Percentiles rank a stretch among this genome's conserved stretches.
These are phyloP conservation scores for Chytriomyces sp. DNA, from an alignment of 192 early-diverging fungal species.

Conservation along the genomic window DNA sequence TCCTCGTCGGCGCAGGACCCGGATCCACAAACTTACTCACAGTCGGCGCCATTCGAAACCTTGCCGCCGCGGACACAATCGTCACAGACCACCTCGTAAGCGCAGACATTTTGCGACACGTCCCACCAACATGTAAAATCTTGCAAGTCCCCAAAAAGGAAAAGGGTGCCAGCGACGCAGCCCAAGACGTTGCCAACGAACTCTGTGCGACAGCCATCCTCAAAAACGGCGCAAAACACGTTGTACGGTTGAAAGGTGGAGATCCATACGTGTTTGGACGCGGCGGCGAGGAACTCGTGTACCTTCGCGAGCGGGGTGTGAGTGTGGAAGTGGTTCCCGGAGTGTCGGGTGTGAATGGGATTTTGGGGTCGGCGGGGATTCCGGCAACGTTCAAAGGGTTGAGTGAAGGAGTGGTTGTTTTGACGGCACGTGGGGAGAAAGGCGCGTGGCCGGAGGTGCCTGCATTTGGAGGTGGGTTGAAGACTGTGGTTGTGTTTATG, in stretches of 20 bases:
- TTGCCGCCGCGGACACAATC: constrained; percentile 81
- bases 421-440: constrained; percentile 71
- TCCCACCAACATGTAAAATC: constrained; percentile 62
- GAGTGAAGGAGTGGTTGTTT: constrained; percentile 83
- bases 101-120: constrained; percentile 55
- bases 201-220: constrained; percentile 73
- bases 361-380: constrained; percentile 72
- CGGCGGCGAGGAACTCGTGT: constrained; percentile 85
- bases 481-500: constrained; percentile 87
- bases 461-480: constrained; percentile 53
- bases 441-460: constrained; percentile 80
- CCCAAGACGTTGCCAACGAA: constrained; percentile 77
- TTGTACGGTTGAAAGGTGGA: constrained; percentile 90
- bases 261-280: constrained; percentile 93
- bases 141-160: constrained; percentile 73
- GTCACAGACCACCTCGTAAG: constrained; percentile 69
- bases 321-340: constrained; percentile 74
- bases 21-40: constrained; percentile 84
- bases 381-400: constrained; percentile 88
- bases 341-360: constrained; percentile 79
- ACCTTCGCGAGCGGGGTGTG: constrained; percentile 72
- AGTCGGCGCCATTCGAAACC: constrained; percentile 30
- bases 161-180: constrained; percentile 64
- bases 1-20: constrained; percentile 85
- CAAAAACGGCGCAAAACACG: constrained; percentile 58